A percentile compares a stretch with the other conserved stretches of the same genome.
Conservation (phyloP, 2,329 filamentous ascomycete species). For the Ceratocystis destructans region DNA sequence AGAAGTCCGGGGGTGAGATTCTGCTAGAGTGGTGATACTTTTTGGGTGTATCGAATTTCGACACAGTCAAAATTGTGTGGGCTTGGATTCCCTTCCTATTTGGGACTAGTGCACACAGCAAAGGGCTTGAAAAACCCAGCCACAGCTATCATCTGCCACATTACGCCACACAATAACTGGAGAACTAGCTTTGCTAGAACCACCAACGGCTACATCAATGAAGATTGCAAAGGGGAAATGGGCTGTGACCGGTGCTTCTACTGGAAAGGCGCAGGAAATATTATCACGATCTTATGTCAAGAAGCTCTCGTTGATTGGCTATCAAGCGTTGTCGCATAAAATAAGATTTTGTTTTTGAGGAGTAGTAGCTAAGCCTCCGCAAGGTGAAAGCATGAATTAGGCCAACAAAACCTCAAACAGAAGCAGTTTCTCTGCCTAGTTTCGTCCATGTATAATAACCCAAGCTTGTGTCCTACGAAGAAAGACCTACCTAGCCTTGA, state of each 20-base stretch:
- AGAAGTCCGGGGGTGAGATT: constrained; percentile 3
- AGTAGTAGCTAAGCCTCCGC: background rate
- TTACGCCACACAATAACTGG: background rate
- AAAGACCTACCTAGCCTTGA: too few relatives aligned
- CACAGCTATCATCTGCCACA: background rate
- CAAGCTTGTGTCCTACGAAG: background rate
- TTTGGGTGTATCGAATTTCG: constrained; percentile 17
- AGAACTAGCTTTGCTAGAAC: background rate
- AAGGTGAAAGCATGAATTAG: background rate
- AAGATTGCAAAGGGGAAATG: background rate
- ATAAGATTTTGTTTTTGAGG: background rate
- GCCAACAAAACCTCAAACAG: background rate
- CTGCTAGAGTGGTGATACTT: constrained; percentile 18
- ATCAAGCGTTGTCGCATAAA: background rate
- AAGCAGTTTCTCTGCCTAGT: constrained; percentile 3
- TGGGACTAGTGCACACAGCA: constrained; percentile 18
- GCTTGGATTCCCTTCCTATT: constrained; percentile 14
- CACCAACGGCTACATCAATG: background rate
- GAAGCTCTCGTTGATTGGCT: background rate
- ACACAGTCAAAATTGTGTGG: constrained; percentile 18
- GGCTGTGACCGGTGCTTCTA: too few relatives aligned
- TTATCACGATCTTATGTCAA: too few relatives aligned
- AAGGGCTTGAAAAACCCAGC: constrained; percentile 17
- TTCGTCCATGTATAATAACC: background rate
- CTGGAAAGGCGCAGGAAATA: too few relatives aligned